Evolutionary conservation across 2,329 filamentous ascomycete genomes (phyloP).

Genomic region (Colletotrichum costaricense): DNA sequence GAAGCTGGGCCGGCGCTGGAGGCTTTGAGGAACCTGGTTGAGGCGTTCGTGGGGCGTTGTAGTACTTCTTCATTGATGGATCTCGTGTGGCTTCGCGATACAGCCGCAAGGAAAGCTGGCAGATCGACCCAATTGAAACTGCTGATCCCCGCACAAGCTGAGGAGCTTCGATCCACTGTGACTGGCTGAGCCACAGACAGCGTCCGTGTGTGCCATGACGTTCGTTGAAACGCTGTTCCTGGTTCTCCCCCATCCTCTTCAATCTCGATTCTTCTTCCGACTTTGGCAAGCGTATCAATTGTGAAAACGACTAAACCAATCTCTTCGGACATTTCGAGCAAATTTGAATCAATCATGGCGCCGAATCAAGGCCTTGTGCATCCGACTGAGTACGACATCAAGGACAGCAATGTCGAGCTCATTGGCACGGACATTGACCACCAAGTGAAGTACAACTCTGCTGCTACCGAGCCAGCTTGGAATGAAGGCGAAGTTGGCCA

Average conservation of each 20-base stretch:
- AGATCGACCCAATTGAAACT: slow-evolving; percentile 27
- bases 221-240: slow-evolving; percentile 27
- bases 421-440: slow-evolving; percentile 74
- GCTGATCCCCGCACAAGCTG: slow-evolving; percentile 33
- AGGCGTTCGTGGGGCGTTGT: slow-evolving; percentile 29
- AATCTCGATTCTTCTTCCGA: background rate
- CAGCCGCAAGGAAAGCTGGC: slow-evolving; percentile 7
- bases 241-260: background rate
- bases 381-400: slow-evolving; percentile 72
- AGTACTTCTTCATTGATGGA: slow-evolving; percentile 27
- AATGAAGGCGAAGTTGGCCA: slow-evolving; percentile 66
- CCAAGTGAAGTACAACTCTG: slow-evolving; percentile 75
- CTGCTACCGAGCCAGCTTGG: slow-evolving; percentile 74
- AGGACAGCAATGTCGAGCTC: slow-evolving; percentile 75
- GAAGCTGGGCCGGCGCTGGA: slow-evolving; percentile 14
- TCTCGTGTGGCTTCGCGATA: slow-evolving; percentile 31
- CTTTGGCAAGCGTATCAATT: background rate
- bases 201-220: slow-evolving; percentile 26
- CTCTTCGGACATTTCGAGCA: background rate
- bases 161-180: slow-evolving; percentile 24
- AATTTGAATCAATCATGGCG: slow-evolving; percentile 57
- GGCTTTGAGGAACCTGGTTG: slow-evolving; percentile 9
- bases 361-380: slow-evolving; percentile 72
- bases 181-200: slow-evolving; percentile 26
- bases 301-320: background rate